Percentiles rank a stretch among this genome's conserved stretches.
These are phyloP conservation scores for Emmonsiellopsis sp. DNA, from an alignment of 2,329 filamentous ascomycete species.

Conservation along the genomic window DNA sequence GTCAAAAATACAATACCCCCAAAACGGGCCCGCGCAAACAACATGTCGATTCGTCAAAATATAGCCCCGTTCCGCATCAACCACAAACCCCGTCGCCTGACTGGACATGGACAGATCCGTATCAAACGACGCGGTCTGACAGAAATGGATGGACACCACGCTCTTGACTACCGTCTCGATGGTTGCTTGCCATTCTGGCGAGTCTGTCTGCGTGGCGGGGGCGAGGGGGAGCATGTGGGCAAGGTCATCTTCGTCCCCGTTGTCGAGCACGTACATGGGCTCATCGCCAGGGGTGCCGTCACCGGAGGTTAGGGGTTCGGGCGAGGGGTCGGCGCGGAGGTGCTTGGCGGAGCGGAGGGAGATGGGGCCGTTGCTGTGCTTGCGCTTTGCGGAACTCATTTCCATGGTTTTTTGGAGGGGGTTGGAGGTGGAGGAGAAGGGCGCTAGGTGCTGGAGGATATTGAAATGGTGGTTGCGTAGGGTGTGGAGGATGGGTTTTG, in stretches of 20 bases:
- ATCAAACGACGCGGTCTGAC: conserved; percentile 94
- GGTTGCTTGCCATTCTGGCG: conserved; percentile 87
- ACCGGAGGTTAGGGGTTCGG: conserved; percentile 24
- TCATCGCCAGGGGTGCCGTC: conserved; percentile 35
- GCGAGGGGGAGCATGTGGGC: conserved; percentile 22
- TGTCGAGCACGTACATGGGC: conserved; percentile 26
- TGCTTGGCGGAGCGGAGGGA: conserved; percentile 48
- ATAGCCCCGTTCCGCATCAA: conserved; percentile 85
- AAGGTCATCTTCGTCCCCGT: conserved; percentile 37
- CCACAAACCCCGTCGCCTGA: conserved; percentile 95
- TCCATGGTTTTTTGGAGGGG: conserved; percentile 32
- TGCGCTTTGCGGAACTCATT: conserved; percentile 45
- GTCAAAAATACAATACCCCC: conserved; percentile 96
- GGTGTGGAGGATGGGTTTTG: background rate
- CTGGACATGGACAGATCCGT: conserved; percentile 90
- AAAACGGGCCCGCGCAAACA: conserved; percentile 90
- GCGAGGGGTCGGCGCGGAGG: conserved; percentile 38
- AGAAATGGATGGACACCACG: conserved; percentile 98
- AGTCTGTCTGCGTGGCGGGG: conserved; percentile 37
- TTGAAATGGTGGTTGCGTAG: background rate
- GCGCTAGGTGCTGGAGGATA: background rate
- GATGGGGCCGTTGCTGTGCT: conserved; percentile 39
- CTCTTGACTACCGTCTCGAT: conserved; percentile 91
- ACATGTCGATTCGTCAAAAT: conserved; percentile 88
- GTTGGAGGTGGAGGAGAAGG: conserved; percentile 6